These are phyloP conservation scores for Vigna nakashimae DNA, from an alignment of 306 rosid species.

Conservation along the genomic window DNA sequence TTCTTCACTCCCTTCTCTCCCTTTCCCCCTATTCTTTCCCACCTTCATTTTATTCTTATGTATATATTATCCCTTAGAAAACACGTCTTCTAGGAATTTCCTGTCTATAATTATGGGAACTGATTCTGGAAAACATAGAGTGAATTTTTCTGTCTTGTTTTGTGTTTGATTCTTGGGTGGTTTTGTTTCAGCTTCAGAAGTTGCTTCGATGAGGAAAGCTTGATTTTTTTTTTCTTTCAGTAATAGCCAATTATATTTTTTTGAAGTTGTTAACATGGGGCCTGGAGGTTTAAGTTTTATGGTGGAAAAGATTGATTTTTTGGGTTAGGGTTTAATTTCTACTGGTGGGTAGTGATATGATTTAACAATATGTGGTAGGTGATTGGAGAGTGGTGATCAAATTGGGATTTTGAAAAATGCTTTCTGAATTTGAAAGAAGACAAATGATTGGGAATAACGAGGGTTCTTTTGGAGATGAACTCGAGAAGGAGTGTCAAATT, in stretches of 20 bases:
- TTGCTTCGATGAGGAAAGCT: slow-evolving; percentile 34
- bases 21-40: background rate
- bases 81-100: background rate
- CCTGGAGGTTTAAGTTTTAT: slow-evolving; percentile 4
- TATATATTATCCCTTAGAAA: slow-evolving; percentile 14
- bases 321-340: slow-evolving; percentile 44
- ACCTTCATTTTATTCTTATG: background rate
- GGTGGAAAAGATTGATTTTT: slow-evolving; percentile 43
- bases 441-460: slow-evolving; percentile 82
- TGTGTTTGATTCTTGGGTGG: background rate
- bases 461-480: slow-evolving; percentile 84
- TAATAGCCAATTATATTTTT: slow-evolving; percentile 39
- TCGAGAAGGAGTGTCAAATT: slow-evolving; percentile 61
- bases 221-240: slow-evolving; percentile 28
- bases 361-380: slow-evolving; percentile 8
- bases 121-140: background rate
- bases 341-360: slow-evolving; percentile 38
- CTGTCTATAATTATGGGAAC: slow-evolving; percentile 32
- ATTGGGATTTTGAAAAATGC: slow-evolving; percentile 56
- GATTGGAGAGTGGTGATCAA: slow-evolving; percentile 19
- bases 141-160: slow-evolving; percentile 12
- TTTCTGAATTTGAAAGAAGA: slow-evolving; percentile 78
- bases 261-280: slow-evolving; percentile 50
- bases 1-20: slow-evolving; percentile 30
- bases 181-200: slow-evolving; percentile 32